Percentiles rank a stretch among this genome's conserved stretches.
Conservation (phyloP, 306 rosid genomes). For the Morella rubra region DNA sequence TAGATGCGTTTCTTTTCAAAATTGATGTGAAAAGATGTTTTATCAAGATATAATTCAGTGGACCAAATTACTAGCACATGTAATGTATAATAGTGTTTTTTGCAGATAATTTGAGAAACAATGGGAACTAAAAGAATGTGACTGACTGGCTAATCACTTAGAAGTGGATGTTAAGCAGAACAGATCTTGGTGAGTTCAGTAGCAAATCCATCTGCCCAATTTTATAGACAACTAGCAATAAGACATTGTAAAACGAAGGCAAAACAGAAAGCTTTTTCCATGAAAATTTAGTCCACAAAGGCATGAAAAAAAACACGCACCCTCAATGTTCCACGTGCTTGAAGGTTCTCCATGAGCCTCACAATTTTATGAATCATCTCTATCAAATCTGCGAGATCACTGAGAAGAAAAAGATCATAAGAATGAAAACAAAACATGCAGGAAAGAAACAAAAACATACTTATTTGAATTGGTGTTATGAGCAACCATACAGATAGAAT, state of each 20-base stretch:
- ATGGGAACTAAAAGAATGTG: neutral
- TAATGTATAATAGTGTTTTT: neutral
- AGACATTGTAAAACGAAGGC: neutral
- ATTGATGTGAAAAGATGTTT: neutral
- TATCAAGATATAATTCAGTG: too few relatives aligned
- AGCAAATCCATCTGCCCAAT: neutral
- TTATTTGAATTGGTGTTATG: neutral
- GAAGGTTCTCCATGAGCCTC: slow-evolving; percentile 77
- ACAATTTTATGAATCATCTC: slow-evolving; percentile 74
- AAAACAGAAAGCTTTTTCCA: neutral
- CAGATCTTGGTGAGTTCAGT: too few relatives aligned
- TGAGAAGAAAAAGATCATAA: slow-evolving; percentile 41
- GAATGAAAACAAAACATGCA: slow-evolving; percentile 7
- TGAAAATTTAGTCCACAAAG: neutral
- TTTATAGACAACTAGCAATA: too few relatives aligned
- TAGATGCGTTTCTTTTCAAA: neutral
- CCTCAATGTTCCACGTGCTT: slow-evolving; percentile 83
- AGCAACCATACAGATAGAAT: neutral
- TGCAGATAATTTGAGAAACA: neutral
- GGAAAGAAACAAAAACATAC: neutral
- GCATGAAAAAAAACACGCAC: slow-evolving; percentile 40
- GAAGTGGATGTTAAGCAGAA: neutral
- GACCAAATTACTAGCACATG: too few relatives aligned
- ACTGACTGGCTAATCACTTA: neutral
- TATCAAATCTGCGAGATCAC: slow-evolving; percentile 83